Percentiles rank a stretch among this genome's conserved stretches.
Conservation (phyloP, 2,329 filamentous ascomycete species). For the Neofusicoccum sp. region DNA sequence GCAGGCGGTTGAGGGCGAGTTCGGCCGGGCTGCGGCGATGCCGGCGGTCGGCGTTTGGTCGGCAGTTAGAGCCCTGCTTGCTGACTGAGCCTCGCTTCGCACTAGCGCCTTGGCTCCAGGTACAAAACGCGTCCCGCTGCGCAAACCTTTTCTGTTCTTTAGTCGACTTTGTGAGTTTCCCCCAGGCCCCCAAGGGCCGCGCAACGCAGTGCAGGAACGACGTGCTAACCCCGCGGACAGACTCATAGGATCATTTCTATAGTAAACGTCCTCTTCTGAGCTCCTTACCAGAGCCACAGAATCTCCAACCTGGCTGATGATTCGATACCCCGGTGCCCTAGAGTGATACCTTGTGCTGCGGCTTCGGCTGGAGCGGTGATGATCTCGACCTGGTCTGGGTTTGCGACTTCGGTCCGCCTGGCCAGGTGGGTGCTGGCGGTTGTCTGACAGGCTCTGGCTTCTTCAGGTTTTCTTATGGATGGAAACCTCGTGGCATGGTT, state of each 20-base stretch:
- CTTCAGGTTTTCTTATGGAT: constrained; percentile 24
- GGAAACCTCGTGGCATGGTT: not conserved
- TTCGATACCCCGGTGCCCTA: constrained; percentile 74
- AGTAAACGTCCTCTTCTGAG: constrained; percentile 92
- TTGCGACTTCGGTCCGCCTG: constrained; percentile 76
- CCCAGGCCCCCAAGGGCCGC: too few species aligned
- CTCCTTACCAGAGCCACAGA: constrained; percentile 92
- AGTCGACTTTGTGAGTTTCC: constrained; percentile 8
- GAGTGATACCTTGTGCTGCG: constrained; percentile 72
- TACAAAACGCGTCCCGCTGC: not conserved
- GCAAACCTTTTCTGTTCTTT: not conserved
- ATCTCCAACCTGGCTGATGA: constrained; percentile 91
- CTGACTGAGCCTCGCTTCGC: not conserved
- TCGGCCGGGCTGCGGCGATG: not conserved
- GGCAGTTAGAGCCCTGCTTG: not conserved
- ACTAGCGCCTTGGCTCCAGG: not conserved
- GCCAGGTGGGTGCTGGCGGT: constrained; percentile 74
- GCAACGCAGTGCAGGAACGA: not conserved
- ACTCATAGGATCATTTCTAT: constrained; percentile 89
- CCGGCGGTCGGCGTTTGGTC: not conserved
- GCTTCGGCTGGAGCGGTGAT: constrained; percentile 89
- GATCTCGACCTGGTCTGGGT: constrained; percentile 78
- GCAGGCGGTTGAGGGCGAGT: not conserved
- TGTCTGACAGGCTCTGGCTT: constrained; percentile 76
- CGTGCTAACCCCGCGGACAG: not conserved